These are phyloP conservation scores for Aspergillus clavatus DNA, from an alignment of 2,329 filamentous ascomycete genomes.

Conservation along the genomic window DNA sequence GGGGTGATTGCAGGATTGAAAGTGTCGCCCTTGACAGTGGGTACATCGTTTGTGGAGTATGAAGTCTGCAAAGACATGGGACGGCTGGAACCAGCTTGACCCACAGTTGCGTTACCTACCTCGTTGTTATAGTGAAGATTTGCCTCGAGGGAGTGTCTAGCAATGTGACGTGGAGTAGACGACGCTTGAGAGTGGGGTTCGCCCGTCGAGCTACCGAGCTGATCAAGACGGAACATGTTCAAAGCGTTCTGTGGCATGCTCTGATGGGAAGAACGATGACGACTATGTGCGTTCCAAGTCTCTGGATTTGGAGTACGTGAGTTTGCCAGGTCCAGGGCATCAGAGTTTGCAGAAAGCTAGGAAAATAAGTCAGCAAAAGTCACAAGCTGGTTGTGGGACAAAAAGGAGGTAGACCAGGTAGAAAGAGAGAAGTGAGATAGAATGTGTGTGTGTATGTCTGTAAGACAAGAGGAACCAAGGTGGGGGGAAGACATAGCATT, in stretches of 20 bases:
- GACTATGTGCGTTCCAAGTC: constrained; percentile 60
- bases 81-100: constrained; percentile 33
- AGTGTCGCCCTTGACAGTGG: constrained; percentile 70
- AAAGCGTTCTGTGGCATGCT: constrained; percentile 54
- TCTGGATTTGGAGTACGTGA: constrained; percentile 64
- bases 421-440: background rate
- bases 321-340: constrained; percentile 73
- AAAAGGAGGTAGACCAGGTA: background rate
- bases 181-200: constrained; percentile 23
- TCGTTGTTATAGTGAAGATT: constrained; percentile 35
- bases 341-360: constrained; percentile 74
- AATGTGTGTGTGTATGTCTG: too few species aligned
- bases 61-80: constrained; percentile 64
- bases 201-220: constrained; percentile 27
- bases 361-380: constrained; percentile 38
- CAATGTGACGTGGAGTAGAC: constrained; percentile 34
- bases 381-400: background rate
- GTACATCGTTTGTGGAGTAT: constrained; percentile 84
- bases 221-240: constrained; percentile 38
- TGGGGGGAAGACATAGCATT: background rate
- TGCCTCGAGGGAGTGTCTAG: constrained; percentile 44
- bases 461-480: background rate
- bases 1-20: constrained; percentile 41
- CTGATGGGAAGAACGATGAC: constrained; percentile 62
- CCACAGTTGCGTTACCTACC: constrained; percentile 20